Conservation (phyloP, 2,329 filamentous ascomycete genomes). For the Fusarium sp. region DNA sequence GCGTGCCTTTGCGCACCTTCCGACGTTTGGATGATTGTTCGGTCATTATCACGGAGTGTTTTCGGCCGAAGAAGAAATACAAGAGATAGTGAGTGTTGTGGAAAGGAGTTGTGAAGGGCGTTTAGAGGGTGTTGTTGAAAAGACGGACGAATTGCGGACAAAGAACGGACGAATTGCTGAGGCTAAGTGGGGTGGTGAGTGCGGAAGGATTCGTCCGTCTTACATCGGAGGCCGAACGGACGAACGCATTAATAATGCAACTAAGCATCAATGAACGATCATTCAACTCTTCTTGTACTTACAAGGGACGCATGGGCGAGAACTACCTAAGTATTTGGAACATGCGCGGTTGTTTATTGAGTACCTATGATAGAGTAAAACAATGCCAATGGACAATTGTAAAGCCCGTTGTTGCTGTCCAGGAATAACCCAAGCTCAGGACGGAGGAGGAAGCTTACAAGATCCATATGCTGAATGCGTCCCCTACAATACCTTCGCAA, state of each 20-base stretch:
- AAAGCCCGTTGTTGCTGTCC: not conserved
- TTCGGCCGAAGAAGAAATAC: constrained; percentile 40
- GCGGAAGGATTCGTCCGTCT: constrained; percentile 23
- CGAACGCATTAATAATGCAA: constrained; percentile 13
- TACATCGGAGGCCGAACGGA: constrained; percentile 34
- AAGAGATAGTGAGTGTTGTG: not conserved
- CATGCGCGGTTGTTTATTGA: not conserved
- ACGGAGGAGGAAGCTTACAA: not conserved
- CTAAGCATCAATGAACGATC: too few relatives aligned
- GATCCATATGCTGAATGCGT: accelerated
- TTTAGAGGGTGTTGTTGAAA: not conserved
- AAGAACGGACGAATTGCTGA: constrained; percentile 23
- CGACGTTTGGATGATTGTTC: constrained; percentile 41
- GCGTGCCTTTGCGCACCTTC: constrained; percentile 66
- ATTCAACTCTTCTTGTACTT: not conserved
- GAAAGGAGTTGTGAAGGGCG: not conserved
- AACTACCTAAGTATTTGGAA: not conserved
- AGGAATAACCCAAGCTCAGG: not conserved
- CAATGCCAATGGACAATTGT: not conserved
- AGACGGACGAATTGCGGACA: constrained; percentile 30
- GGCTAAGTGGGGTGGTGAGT: not conserved
- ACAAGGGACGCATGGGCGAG: not conserved
- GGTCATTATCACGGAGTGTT: constrained; percentile 18
- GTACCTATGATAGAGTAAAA: not conserved
- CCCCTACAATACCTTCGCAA: too few relatives aligned